These are phyloP conservation scores for Agrocybe pediades DNA, from an alignment of 768 basidiomycete species.

Conservation along the genomic window DNA sequence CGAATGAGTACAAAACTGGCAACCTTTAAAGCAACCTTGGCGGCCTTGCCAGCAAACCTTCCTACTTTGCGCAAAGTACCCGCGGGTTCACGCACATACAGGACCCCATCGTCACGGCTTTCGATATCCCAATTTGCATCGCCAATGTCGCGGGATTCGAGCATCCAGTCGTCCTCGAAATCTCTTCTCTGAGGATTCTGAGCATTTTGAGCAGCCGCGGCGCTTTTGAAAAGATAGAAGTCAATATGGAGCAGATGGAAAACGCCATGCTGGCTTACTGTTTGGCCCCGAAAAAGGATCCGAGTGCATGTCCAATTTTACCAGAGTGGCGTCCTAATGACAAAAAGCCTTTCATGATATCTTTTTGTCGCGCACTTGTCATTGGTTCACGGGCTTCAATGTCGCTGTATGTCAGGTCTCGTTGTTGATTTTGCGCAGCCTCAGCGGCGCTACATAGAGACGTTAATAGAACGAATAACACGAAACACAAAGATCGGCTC, in stretches of 20 bases:
- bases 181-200: slow-evolving; percentile 2
- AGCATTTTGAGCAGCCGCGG: neutral
- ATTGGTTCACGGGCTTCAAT: slow-evolving; percentile 3
- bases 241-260: neutral
- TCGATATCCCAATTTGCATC: neutral
- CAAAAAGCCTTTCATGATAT: neutral
- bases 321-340: neutral
- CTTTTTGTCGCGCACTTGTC: neutral
- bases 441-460: neutral
- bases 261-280: neutral
- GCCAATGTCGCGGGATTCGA: neutral
- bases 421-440: neutral
- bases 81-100: neutral
- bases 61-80: neutral
- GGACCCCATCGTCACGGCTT: neutral
- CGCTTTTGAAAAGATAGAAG: neutral
- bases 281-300: neutral
- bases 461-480: neutral
- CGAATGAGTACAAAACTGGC: neutral
- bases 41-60: neutral
- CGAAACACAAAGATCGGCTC: too few species aligned
- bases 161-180: neutral
- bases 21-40: neutral
- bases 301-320: slow-evolving; percentile 3
- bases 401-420: neutral